Evolutionary conservation across 805 yeast genomes (phyloP).

Genomic region (Yarrowia sp.): DNA sequence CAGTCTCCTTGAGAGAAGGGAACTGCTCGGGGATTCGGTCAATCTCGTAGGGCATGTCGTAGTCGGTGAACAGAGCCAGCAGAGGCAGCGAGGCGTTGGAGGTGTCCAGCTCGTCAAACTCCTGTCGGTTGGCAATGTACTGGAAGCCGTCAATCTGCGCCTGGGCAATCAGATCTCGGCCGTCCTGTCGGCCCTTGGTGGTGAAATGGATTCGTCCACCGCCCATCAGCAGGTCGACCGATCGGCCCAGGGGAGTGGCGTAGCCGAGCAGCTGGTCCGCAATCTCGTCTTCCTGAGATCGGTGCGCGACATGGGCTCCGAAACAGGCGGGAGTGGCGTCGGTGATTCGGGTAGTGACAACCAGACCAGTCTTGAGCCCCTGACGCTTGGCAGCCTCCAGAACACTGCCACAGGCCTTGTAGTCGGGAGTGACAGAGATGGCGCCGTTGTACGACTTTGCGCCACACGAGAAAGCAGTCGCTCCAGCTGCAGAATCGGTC

Average conservation of each 20-base stretch:
- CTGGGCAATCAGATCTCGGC: conserved; percentile 60
- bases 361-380: conserved; percentile 83
- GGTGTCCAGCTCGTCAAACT: conserved; percentile 53
- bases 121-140: conserved; percentile 56
- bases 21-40: conserved; percentile 60
- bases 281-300: conserved; percentile 78
- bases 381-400: conserved; percentile 80
- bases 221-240: conserved; percentile 81
- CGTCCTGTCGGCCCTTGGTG: conserved; percentile 68
- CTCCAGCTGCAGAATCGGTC: conserved; percentile 97
- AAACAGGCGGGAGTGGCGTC: conserved; percentile 96
- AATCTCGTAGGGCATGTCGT: conserved; percentile 79
- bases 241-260: conserved; percentile 69
- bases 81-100: conserved; percentile 77
- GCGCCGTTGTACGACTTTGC: conserved; percentile 85
- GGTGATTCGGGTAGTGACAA: conserved; percentile 86
- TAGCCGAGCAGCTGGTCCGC: conserved; percentile 82
- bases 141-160: conserved; percentile 62
- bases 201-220: conserved; percentile 87
- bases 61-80: conserved; percentile 68
- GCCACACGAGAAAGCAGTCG: conserved; percentile 87
- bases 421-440: conserved; percentile 71
- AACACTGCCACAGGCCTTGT: conserved; percentile 80
- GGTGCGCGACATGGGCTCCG: conserved; percentile 69
- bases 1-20: conserved; percentile 80